These are phyloP conservation scores for Marasmius fiardii DNA, from an alignment of 1,284 basidiomycete genomes.

Conservation along the genomic window DNA sequence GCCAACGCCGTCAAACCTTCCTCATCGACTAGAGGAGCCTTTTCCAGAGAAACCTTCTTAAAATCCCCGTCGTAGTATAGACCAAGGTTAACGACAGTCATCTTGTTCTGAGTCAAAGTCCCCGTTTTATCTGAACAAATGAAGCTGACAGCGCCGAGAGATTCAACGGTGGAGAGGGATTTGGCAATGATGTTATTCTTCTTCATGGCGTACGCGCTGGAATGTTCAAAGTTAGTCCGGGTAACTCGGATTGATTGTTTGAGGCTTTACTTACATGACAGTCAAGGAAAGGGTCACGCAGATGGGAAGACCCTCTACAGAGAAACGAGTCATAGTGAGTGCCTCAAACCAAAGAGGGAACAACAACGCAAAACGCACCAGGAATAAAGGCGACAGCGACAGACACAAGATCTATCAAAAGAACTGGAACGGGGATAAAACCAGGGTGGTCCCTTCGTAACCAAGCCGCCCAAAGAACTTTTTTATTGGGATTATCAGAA, in stretches of 20 bases:
- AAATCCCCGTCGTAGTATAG: constrained; percentile 28
- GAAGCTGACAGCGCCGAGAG: constrained; percentile 43
- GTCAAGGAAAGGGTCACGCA: constrained; percentile 46
- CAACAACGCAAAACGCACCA: constrained; percentile 19
- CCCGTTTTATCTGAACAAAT: constrained; percentile 45
- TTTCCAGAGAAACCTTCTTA: constrained; percentile 14
- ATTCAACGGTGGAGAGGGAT: constrained; percentile 41
- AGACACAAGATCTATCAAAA: constrained; percentile 61
- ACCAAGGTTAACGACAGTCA: constrained; percentile 41
- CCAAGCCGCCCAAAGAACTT: constrained; percentile 55
- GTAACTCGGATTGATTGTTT: background rate
- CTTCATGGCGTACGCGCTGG: constrained; percentile 47
- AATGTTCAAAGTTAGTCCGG: background rate
- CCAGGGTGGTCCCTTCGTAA: constrained; percentile 39
- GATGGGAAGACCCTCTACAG: constrained; percentile 42
- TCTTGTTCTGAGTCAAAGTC: constrained; percentile 49
- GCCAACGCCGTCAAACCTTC: constrained; percentile 22
- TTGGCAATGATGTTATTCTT: constrained; percentile 62
- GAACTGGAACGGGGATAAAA: constrained; percentile 51
- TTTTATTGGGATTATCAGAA: too few species aligned
- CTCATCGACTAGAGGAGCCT: constrained; percentile 14
- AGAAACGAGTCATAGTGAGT: background rate
- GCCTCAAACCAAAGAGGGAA: background rate
- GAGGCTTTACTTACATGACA: constrained; percentile 19
- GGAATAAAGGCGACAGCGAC: constrained; percentile 60